Evolutionary conservation across 352 stramenopile species (phyloP).

Genomic region (Globisporangium nodosum): DNA sequence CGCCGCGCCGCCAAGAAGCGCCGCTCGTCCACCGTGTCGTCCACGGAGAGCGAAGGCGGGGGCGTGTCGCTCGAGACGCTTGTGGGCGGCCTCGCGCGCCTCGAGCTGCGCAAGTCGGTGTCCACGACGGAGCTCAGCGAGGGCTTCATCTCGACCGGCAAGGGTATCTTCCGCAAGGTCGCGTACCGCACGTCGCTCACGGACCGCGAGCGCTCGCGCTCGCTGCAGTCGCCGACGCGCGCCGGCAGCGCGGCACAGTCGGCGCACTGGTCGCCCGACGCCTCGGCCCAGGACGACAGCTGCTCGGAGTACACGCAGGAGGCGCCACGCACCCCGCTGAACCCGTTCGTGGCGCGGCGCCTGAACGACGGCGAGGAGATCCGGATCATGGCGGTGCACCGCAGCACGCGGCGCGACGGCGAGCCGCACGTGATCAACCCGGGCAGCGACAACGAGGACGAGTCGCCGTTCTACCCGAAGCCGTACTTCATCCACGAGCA

Average conservation of each 20-base stretch:
- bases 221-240: slow-evolving; percentile 23
- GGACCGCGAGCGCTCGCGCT: slow-evolving; percentile 28
- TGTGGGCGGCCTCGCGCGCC: slow-evolving; percentile 30
- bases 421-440: slow-evolving; percentile 54
- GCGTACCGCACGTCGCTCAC: slow-evolving; percentile 45
- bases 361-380: slow-evolving; percentile 78
- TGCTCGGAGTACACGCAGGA: slow-evolving; percentile 75
- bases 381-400: slow-evolving; percentile 80
- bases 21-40: slow-evolving; percentile 50
- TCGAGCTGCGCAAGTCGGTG: slow-evolving; percentile 45
- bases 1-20: slow-evolving; percentile 24
- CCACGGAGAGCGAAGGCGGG: slow-evolving; percentile 32
- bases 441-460: slow-evolving; percentile 59
- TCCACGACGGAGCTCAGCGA: slow-evolving; percentile 54
- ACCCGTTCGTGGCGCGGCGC: slow-evolving; percentile 77
- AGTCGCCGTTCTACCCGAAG: slow-evolving; percentile 46
- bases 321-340: slow-evolving; percentile 65
- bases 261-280: slow-evolving; percentile 9
- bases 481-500: slow-evolving; percentile 89
- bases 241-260: slow-evolving; percentile 30
- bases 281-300: slow-evolving; percentile 24
- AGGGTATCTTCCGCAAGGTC: slow-evolving; percentile 83
- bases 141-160: slow-evolving; percentile 83
- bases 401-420: slow-evolving; percentile 45
- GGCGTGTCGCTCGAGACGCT: slow-evolving; percentile 25